Conservation (phyloP, 139 green algal genomes). For the Micromonas commoda region DNA sequence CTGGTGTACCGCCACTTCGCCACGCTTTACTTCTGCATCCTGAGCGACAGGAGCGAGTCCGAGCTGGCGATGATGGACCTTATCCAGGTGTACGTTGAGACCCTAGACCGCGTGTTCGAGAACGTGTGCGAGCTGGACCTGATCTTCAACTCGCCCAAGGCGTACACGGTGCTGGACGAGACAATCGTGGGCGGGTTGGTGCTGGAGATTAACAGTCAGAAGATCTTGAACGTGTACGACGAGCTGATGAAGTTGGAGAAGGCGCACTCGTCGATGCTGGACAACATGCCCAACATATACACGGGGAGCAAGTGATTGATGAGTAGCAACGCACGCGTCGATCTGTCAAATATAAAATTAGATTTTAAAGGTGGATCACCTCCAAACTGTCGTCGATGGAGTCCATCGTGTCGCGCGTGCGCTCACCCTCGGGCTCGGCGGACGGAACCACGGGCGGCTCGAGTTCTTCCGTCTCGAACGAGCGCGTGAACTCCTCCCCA, state of each 20-base stretch:
- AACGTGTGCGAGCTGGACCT: conserved; percentile 89
- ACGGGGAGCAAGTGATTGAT: too few species aligned
- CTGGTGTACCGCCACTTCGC: conserved; percentile 46
- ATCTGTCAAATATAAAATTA: too few species aligned
- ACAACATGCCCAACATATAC: too few species aligned
- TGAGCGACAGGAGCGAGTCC: conserved; percentile 38
- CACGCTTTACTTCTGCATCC: conserved; percentile 44
- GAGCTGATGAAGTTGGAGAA: conserved; percentile 23
- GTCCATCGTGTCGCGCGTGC: too few species aligned
- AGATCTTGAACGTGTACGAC: conserved; percentile 25
- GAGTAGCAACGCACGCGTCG: too few species aligned
- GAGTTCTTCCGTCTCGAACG: too few species aligned
- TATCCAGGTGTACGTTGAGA: conserved; percentile 65
- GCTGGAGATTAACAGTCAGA: conserved; percentile 31
- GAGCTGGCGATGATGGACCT: conserved; percentile 48
- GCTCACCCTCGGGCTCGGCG: too few species aligned
- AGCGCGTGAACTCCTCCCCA: too few species aligned
- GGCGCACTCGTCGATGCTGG: conserved; percentile 8
- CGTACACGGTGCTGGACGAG: conserved; percentile 43
- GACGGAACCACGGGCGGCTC: too few species aligned
- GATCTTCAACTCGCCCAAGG: conserved; percentile 84
- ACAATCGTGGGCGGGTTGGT: conserved; percentile 44
- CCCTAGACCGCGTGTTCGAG: conserved; percentile 67
- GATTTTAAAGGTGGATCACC: too few species aligned
- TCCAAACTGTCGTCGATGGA: too few species aligned